Conservation (phyloP, 768 basidiomycete species). For the Mycena indigotica region DNA sequence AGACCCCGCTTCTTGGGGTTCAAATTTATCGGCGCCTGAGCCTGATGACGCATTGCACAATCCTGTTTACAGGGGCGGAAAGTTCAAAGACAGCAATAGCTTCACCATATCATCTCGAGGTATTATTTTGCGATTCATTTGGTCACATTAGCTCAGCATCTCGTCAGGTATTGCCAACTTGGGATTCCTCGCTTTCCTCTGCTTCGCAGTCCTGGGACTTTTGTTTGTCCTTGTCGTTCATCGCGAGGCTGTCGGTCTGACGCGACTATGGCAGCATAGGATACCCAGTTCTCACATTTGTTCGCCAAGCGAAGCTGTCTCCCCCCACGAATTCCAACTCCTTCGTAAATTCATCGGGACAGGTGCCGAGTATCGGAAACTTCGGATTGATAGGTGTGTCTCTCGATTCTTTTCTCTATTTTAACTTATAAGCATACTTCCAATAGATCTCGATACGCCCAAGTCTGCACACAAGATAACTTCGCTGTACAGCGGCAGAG, state of each 20-base stretch:
- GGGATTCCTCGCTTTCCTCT: conserved; percentile 65
- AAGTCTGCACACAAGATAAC: conserved; percentile 50
- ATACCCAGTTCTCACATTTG: conserved; percentile 61
- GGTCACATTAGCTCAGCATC: not conserved
- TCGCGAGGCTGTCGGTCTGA: not conserved
- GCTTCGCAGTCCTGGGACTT: conserved; percentile 53
- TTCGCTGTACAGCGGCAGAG: conserved; percentile 52
- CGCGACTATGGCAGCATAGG: conserved; percentile 47
- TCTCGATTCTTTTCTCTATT: too few relatives aligned
- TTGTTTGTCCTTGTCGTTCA: conserved; percentile 49
- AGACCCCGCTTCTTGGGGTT: conserved; percentile 72
- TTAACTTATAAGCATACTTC: too few relatives aligned
- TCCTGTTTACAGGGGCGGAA: conserved; percentile 64
- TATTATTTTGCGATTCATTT: too few relatives aligned
- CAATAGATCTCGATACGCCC: conserved; percentile 78
- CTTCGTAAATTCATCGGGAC: conserved; percentile 76
- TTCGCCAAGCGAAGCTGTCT: conserved; percentile 29
- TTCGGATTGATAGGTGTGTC: conserved; percentile 5
- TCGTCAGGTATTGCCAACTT: conserved; percentile 72
- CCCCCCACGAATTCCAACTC: conserved; percentile 53
- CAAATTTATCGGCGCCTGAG: conserved; percentile 61
- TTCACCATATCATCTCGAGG: conserved; percentile 61
- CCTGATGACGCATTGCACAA: conserved; percentile 72
- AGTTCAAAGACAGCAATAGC: conserved; percentile 58
- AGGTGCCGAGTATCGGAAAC: conserved; percentile 31